phyloP scores from a whole-genome alignment of 805 yeast genomes.

The Ogataea angusta region DNA sequence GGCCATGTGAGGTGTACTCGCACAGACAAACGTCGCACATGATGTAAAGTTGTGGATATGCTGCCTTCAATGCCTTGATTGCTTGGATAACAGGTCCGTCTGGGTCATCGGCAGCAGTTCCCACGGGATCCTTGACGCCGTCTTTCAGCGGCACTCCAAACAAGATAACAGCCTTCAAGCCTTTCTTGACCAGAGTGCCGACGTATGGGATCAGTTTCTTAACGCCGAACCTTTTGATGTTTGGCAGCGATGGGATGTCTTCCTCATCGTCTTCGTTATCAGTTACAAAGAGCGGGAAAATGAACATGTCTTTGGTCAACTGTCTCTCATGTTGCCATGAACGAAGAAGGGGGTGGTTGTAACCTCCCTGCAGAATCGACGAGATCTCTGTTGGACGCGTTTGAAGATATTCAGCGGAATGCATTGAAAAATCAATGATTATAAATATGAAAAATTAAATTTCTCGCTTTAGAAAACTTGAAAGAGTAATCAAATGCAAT shows the following conservation, averaged over 20 bases:
- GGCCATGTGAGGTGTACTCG: slow-evolving; percentile 97
- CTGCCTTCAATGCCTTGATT: slow-evolving; percentile 56
- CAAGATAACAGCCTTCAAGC: slow-evolving; percentile 78
- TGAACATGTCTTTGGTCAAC: slow-evolving; percentile 82
- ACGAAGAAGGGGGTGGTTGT: slow-evolving; percentile 83
- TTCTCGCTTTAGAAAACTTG: neutral
- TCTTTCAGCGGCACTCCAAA: slow-evolving; percentile 86
- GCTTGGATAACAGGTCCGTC: slow-evolving; percentile 90
- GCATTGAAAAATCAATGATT: slow-evolving; percentile 3
- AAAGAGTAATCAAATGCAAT: neutral
- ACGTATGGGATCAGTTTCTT: slow-evolving; percentile 76
- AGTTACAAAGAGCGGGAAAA: slow-evolving; percentile 85
- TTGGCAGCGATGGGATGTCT: slow-evolving; percentile 74
- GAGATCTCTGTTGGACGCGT: slow-evolving; percentile 58
- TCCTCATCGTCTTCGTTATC: slow-evolving; percentile 80
- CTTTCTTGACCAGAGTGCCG: slow-evolving; percentile 66
- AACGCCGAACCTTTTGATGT: slow-evolving; percentile 83
- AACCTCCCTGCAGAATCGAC: slow-evolving; percentile 88
- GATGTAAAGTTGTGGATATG: slow-evolving; percentile 80
- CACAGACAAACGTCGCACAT: slow-evolving; percentile 96
- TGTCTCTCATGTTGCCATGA: slow-evolving; percentile 90
- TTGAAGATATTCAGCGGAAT: slow-evolving; percentile 60
- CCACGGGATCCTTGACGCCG: slow-evolving; percentile 74
- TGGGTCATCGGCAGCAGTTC: slow-evolving; percentile 93
- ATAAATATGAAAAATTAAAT: neutral